Percentiles rank a stretch among this genome's conserved stretches.
Evolutionary conservation across 2,329 filamentous ascomycete species (phyloP).

Genomic region (Fusarium neocosmosporiellum): DNA sequence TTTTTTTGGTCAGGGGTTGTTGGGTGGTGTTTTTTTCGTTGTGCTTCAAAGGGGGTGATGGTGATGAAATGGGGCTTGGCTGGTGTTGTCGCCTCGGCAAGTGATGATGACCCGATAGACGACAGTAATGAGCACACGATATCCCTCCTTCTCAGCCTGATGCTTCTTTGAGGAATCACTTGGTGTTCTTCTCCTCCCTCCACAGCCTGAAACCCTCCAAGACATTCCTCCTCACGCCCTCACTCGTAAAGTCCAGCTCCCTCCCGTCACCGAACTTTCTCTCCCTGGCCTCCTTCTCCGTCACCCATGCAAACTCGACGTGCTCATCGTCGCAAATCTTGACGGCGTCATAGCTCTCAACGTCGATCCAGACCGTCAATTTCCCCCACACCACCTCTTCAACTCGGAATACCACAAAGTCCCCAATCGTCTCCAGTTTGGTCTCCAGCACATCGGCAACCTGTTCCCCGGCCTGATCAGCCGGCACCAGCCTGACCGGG

Average conservation of each 20-base stretch:
- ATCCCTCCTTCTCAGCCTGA: slow-evolving; percentile 11
- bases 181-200: slow-evolving; percentile 20
- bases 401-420: slow-evolving; percentile 41
- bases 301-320: slow-evolving; percentile 52
- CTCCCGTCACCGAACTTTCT: slow-evolving; percentile 41
- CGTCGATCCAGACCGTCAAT: slow-evolving; percentile 45
- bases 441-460: slow-evolving; percentile 20
- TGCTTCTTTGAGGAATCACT: not conserved
- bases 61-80: not conserved
- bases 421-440: slow-evolving; percentile 36
- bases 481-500: slow-evolving; percentile 25
- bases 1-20: slow-evolving; percentile 7
- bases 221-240: slow-evolving; percentile 45
- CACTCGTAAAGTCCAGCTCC: slow-evolving; percentile 48
- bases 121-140: slow-evolving; percentile 34
- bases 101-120: slow-evolving; percentile 32
- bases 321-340: slow-evolving; percentile 52
- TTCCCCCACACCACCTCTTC: slow-evolving; percentile 45
- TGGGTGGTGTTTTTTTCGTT: slow-evolving; percentile 3
- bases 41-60: slow-evolving; percentile 2
- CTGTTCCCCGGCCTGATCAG: not conserved
- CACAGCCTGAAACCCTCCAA: slow-evolving; percentile 49
- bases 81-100: slow-evolving; percentile 9
- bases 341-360: slow-evolving; percentile 39
- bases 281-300: slow-evolving; percentile 48